Evolutionary conservation across 768 basidiomycete genomes (phyloP), one percentile per base, ranked within the genome.

Genomic region (Leccinellum rugosiceps): DNA sequence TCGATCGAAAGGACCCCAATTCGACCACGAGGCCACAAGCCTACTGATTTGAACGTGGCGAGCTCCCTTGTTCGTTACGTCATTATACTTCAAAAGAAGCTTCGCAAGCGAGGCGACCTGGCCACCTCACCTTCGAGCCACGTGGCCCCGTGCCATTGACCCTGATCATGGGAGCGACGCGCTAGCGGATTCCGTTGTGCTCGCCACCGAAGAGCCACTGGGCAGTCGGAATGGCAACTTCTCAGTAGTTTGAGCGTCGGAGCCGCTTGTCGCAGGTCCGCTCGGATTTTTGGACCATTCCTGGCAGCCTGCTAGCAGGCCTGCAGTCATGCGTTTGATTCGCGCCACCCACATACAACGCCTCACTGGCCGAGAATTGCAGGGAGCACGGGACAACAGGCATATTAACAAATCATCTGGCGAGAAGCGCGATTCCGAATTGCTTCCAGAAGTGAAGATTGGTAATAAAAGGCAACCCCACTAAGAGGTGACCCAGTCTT

Each of bases 121-220:
- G 34, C 19, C 10, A 38, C 41, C 53, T 56, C 43, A 41, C 43
- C 30, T 3, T 15, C 46, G 5, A 21, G 23, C 44, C 13, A 23
- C 44, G 44, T 14, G 19, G 55, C 35, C 19, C 31, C 19, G 35
- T 38, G 23, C 34, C 34, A 31, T 50, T 23, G 51, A 55, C 34
- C 31, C 30, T n/a, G 13, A 61, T 53, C n/a, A 57, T 58, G 53
- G 45, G 31, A 57, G 64, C 67, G 17, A 72, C 51, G 80, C 78
- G 55, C 69, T 83, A 82, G 55, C 80, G 68, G 70, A 7, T 64
- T 72, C 13, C 26, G n/a, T 2, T 19, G 10, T 2, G 38, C n/a
- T 84, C 6, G 77, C 78, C 15, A 70, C 72, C 48, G 57, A 63
- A 19, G 76, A 78, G 56, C 64, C 76, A 31, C 56, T 80, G 9